Percentiles rank a stretch among this genome's conserved stretches.
Conservation (phyloP, 352 stramenopile species). For the Phytophthora cactorum region DNA sequence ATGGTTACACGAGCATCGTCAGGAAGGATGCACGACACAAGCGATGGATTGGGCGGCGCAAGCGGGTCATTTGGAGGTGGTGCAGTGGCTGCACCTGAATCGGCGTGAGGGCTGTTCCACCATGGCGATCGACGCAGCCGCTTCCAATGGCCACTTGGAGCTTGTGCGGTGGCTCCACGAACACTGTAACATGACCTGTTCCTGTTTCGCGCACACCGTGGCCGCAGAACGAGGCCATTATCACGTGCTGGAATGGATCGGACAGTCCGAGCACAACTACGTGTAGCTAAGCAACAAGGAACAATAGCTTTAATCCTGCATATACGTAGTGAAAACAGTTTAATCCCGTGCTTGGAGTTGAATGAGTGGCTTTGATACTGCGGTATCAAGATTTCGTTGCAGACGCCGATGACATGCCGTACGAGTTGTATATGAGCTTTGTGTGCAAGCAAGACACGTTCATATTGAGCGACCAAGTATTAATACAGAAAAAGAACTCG, state of each 20-base stretch:
- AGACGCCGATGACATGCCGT: too few relatives aligned
- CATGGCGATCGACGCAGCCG: conserved; percentile 28
- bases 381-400: too few relatives aligned
- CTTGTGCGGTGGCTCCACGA: conserved; percentile 30
- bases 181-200: conserved; percentile 28
- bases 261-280: conserved; percentile 8
- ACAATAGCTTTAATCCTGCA: conserved; percentile 33
- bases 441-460: too few relatives aligned
- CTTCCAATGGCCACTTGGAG: conserved; percentile 23
- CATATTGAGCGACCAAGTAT: too few relatives aligned
- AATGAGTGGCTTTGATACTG: too few relatives aligned
- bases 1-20: conserved; percentile 22
- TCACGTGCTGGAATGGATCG: conserved; percentile 33
- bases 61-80: conserved; percentile 26
- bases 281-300: neutral
- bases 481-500: too few relatives aligned
- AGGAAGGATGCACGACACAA: conserved; percentile 33
- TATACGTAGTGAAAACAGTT: conserved; percentile 12
- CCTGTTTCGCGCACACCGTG: conserved; percentile 16
- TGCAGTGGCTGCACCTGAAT: conserved; percentile 32
- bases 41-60: conserved; percentile 34
- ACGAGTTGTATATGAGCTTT: too few relatives aligned
- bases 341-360: neutral
- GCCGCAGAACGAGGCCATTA: conserved; percentile 23
- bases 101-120: conserved; percentile 26